Evolutionary conservation across 768 basidiomycete genomes (phyloP).

Genomic region (Lyophyllum semitale): DNA sequence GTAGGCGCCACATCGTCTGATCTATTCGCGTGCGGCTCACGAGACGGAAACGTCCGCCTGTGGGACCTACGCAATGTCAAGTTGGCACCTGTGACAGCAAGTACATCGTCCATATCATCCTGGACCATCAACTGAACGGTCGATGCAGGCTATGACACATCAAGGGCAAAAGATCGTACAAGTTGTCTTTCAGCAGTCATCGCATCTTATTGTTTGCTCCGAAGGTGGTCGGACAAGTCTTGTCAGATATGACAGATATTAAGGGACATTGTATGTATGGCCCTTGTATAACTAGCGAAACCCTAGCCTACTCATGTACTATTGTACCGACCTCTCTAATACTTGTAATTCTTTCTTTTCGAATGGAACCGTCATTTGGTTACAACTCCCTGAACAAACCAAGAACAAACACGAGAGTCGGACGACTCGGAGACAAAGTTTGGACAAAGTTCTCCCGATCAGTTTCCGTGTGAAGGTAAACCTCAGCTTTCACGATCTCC

Average conservation of each 20-base stretch:
- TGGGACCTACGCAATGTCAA: constrained; percentile 50
- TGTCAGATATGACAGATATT: constrained; percentile 16
- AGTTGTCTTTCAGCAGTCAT: constrained; percentile 32
- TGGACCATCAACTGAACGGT: background rate
- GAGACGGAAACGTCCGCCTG: constrained; percentile 39
- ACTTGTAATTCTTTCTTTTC: background rate
- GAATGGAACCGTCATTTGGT: background rate
- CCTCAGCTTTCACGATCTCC: background rate
- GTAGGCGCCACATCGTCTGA: constrained; percentile 22
- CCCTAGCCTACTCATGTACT: background rate
- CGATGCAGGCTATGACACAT: constrained; percentile 33
- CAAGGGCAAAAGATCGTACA: constrained; percentile 38
- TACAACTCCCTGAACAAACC: background rate
- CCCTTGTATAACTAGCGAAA: constrained; percentile 1
- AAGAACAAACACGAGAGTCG: background rate
- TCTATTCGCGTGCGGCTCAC: constrained; percentile 45
- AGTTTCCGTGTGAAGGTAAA: background rate
- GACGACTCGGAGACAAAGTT: background rate
- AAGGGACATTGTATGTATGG: background rate
- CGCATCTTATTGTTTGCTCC: constrained; percentile 38
- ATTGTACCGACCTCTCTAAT: background rate
- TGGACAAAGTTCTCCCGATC: background rate
- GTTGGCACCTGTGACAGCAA: constrained; percentile 23
- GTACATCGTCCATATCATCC: background rate
- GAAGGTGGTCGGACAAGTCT: constrained; percentile 35